A percentile compares a stretch with the other conserved stretches of the same genome.
Conservation (phyloP, 495 filamentous ascomycete genomes). For the Aspergillus heteromorphus region DNA sequence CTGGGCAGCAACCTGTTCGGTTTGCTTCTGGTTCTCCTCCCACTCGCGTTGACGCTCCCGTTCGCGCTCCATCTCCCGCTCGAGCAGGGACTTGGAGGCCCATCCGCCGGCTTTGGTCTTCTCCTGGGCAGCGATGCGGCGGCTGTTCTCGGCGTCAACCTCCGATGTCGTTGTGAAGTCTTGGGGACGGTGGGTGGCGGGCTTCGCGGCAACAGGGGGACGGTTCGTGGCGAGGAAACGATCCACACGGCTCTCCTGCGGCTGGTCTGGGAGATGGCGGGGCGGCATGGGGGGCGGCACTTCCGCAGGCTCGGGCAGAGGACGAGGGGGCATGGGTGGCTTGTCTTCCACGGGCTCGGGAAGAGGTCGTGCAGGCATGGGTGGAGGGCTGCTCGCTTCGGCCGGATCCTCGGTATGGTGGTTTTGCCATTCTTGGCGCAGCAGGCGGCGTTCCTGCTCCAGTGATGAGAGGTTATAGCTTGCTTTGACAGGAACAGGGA, state of each 20-base stretch:
- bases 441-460: slow-evolving; percentile 68
- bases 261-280: slow-evolving; percentile 39
- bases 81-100: slow-evolving; percentile 76
- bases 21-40: slow-evolving; percentile 84
- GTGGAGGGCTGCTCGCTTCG: slow-evolving; percentile 16
- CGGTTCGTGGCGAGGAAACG: slow-evolving; percentile 50
- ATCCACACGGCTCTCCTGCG: slow-evolving; percentile 33
- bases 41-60: slow-evolving; percentile 89
- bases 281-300: slow-evolving; percentile 26
- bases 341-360: slow-evolving; percentile 24
- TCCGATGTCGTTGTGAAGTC: slow-evolving; percentile 61
- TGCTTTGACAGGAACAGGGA: slow-evolving; percentile 46
- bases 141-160: slow-evolving; percentile 63
- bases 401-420: slow-evolving; percentile 41
- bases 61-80: slow-evolving; percentile 95
- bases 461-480: slow-evolving; percentile 64
- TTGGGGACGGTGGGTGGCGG: slow-evolving; percentile 37
- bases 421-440: slow-evolving; percentile 63
- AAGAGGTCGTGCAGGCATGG: slow-evolving; percentile 24
- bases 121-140: slow-evolving; percentile 55
- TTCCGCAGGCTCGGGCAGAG: slow-evolving; percentile 44
- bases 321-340: slow-evolving; percentile 28
- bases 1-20: slow-evolving; percentile 47
- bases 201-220: slow-evolving; percentile 33
- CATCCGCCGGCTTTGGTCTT: slow-evolving; percentile 71